Evolutionary conservation across 331 rosid species (phyloP).

Genomic region (Telfairia occidentalis): DNA sequence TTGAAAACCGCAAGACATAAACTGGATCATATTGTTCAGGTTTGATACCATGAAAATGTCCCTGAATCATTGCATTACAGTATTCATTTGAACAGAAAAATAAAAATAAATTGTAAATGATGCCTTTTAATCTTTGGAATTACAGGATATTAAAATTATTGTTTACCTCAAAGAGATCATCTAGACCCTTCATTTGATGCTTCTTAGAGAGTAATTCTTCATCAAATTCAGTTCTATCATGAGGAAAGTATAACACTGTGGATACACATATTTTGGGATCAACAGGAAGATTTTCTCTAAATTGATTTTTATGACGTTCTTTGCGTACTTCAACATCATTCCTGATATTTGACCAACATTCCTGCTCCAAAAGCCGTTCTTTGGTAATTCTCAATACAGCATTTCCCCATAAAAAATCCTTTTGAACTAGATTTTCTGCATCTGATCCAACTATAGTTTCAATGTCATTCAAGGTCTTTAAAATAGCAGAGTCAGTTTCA

Average conservation of each 20-base stretch:
- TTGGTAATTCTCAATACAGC: slow-evolving; percentile 30
- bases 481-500: slow-evolving; percentile 50
- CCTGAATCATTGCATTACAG: slow-evolving; percentile 26
- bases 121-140: background rate
- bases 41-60: slow-evolving; percentile 22
- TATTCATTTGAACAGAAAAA: slow-evolving; percentile 19
- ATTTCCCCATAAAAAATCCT: slow-evolving; percentile 45
- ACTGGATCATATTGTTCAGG: slow-evolving; percentile 56
- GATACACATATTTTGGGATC: slow-evolving; percentile 65
- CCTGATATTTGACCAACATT: slow-evolving; percentile 17
- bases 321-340: slow-evolving; percentile 42
- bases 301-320: slow-evolving; percentile 43
- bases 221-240: slow-evolving; percentile 37
- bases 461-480: slow-evolving; percentile 47
- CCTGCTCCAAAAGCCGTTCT: slow-evolving; percentile 28
- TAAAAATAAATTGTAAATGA: slow-evolving; percentile 6
- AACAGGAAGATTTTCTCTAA: slow-evolving; percentile 52
- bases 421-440: slow-evolving; percentile 22
- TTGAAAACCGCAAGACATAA: slow-evolving; percentile 73
- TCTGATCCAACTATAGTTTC: slow-evolving; percentile 38
- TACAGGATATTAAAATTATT: slow-evolving; percentile 11
- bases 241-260: slow-evolving; percentile 67
- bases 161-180: slow-evolving; percentile 30
- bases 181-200: slow-evolving; percentile 18
- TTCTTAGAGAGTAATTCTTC: slow-evolving; percentile 25